Base-by-base conservation (phyloP, 1,284 basidiomycete species). In the Apiotrichum veenhuisii region DNA sequence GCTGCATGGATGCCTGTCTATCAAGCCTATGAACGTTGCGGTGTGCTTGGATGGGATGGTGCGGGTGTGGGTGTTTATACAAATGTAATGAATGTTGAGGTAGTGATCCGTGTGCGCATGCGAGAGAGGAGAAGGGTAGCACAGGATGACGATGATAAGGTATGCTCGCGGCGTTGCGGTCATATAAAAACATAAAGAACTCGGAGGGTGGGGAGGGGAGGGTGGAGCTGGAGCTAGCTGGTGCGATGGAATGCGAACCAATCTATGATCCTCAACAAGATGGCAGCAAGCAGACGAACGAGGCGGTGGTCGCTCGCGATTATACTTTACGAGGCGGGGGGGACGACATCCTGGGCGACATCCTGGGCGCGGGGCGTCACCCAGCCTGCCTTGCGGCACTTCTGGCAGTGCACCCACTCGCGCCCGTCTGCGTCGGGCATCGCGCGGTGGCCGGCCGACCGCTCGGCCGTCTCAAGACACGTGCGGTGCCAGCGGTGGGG, bases 361-460 rank as follows among this genome's bases (percentile, higher is more conserved):
- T 25, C 43, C 14, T 36, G 18, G 18, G 27, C 23, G 17, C 60
- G 60, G 17, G 60, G 60, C 10, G 51, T 56, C 26, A 69, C 51
- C 72, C 72, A 72, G 1, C 71, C 71, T 25, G 72, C 69, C 56
- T 70, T 71, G 59, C 68, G 64, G 60, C 72, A 73, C n/a, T 52
- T 62, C 30, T 63, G 67, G 57, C 72, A 73, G 42, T 63, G 63
- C 34, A 72, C 66, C 67, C 68, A 70, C 38, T 67, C 54, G 41
- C 65, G 62, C 20, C 63, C 67, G 18, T 65, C 59, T 5, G 18
- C 48, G 42, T 57, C 57, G 2, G 60, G 37, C 10, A 11, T 12
- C 18, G 33, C 42, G 18, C 20, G 22, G 54, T 62, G 60, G n/a
- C 66, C 71, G 12, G 64, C 64, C 17, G 53, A 63, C 23, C 67